Percentiles rank a stretch among this genome's conserved stretches.
These are phyloP conservation scores for Aspergillus nanangensis DNA, from an alignment of 495 filamentous ascomycete species.

Conservation along the genomic window DNA sequence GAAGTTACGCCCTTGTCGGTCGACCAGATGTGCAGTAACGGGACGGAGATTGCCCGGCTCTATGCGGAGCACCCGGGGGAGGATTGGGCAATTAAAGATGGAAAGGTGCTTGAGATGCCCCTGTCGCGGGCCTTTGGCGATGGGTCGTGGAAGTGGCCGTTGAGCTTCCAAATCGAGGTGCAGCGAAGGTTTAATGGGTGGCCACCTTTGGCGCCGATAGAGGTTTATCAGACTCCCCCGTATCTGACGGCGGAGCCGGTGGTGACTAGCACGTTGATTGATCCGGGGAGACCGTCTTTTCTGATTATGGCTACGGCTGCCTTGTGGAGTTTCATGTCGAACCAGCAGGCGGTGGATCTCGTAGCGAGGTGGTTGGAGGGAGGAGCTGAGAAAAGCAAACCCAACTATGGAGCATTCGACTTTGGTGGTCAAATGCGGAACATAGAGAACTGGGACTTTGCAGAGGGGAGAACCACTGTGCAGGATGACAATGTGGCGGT, in stretches of 20 bases:
- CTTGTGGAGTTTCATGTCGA: conserved; percentile 58
- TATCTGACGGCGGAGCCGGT: conserved; percentile 64
- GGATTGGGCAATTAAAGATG: conserved; percentile 45
- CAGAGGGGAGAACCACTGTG: conserved; percentile 39
- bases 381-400: conserved; percentile 7
- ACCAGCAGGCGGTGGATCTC: conserved; percentile 53
- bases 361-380: conserved; percentile 50
- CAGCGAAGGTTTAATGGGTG: conserved; percentile 44
- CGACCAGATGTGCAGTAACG: conserved; percentile 56
- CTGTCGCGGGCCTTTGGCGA: conserved; percentile 63
- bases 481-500: conserved; percentile 60
- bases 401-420: conserved; percentile 18
- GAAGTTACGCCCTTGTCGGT: conserved; percentile 45
- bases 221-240: conserved; percentile 47
- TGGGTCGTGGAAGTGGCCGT: conserved; percentile 57
- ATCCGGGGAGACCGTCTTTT: conserved; percentile 45
- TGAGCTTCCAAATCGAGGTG: conserved; percentile 38
- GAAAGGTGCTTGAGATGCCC: conserved; percentile 52
- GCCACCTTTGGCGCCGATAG: conserved; percentile 30
- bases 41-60: conserved; percentile 46
- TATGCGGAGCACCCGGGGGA: conserved; percentile 55
- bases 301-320: conserved; percentile 63
- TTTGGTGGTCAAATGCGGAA: conserved; percentile 25
- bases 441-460: conserved; percentile 17
- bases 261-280: conserved; percentile 50